These are phyloP conservation scores for Sicyos baderoa DNA, from an alignment of 306 rosid species.

Conservation along the genomic window DNA sequence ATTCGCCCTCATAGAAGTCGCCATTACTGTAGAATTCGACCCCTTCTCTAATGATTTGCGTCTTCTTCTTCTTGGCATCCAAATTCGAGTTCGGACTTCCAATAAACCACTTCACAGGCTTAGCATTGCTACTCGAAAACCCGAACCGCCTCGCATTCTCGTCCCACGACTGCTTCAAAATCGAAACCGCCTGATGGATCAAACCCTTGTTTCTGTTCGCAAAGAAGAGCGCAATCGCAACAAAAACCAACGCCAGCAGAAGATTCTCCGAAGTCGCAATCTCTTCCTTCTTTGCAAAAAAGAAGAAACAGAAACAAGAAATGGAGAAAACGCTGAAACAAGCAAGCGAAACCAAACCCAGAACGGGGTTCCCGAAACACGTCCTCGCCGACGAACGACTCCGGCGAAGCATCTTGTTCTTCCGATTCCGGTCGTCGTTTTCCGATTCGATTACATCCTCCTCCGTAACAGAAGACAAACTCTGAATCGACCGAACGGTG, in stretches of 20 bases:
- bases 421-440: conserved; percentile 33
- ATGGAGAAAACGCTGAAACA: conserved; percentile 35
- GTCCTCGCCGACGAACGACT: conserved; percentile 31
- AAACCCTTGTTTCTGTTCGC: conserved; percentile 56
- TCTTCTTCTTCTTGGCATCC: conserved; percentile 16
- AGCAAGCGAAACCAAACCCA: conserved; percentile 30
- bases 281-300: conserved; percentile 39
- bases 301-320: conserved; percentile 41
- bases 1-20: conserved; percentile 91
- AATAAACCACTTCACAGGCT: conserved; percentile 87
- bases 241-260: conserved; percentile 54
- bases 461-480: conserved; percentile 60
- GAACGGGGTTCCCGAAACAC: conserved; percentile 19
- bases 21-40: conserved; percentile 96
- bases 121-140: conserved; percentile 31
- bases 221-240: conserved; percentile 68
- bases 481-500: conserved; percentile 84
- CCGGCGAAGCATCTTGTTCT: conserved; percentile 24
- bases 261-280: conserved; percentile 69
- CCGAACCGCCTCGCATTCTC: conserved; percentile 41
- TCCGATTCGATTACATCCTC: conserved; percentile 30
- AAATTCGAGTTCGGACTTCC: conserved; percentile 40
- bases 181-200: conserved; percentile 38
- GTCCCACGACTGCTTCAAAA: conserved; percentile 52
- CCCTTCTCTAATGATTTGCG: conserved; percentile 58